These are phyloP conservation scores for Nakaseomyces nivariensis DNA, from an alignment of 1,139 yeast species.

Conservation along the genomic window DNA sequence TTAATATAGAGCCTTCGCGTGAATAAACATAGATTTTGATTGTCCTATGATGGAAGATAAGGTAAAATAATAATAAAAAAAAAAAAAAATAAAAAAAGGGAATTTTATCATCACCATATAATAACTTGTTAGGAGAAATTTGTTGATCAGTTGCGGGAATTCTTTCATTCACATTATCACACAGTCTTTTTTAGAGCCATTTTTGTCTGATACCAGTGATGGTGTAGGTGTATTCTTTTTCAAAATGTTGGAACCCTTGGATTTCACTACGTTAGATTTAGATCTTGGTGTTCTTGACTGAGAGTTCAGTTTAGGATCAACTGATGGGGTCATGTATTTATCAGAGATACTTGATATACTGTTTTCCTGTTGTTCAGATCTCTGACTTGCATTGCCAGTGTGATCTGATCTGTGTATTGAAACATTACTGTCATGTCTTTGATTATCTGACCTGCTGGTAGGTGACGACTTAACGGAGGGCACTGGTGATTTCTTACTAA, in stretches of 20 bases:
- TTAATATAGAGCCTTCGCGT: no score
- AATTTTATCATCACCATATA: background rate
- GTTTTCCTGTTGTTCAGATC: background rate
- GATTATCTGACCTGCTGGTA: background rate
- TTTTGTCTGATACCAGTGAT: background rate
- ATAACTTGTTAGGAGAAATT: no score
- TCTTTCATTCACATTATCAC: background rate
- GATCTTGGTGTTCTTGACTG: background rate
- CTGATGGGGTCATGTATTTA: background rate
- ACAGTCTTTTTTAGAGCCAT: background rate
- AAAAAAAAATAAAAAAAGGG: background rate
- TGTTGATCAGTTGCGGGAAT: background rate
- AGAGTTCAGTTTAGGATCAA: background rate
- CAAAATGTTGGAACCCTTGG: background rate
- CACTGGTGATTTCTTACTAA: background rate
- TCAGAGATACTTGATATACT: background rate
- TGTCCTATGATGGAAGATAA: no score
- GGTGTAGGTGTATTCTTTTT: background rate
- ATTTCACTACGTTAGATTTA: background rate
- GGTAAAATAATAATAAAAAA: background rate
- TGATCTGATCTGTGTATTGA: background rate
- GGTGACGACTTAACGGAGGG: background rate
- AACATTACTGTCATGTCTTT: background rate
- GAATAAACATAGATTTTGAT: background rate
- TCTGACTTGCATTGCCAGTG: background rate